Evolutionary conservation across 1,284 basidiomycete genomes (phyloP), one percentile per base, ranked within the genome.

Genomic region (Ganoderma meredithae): DNA sequence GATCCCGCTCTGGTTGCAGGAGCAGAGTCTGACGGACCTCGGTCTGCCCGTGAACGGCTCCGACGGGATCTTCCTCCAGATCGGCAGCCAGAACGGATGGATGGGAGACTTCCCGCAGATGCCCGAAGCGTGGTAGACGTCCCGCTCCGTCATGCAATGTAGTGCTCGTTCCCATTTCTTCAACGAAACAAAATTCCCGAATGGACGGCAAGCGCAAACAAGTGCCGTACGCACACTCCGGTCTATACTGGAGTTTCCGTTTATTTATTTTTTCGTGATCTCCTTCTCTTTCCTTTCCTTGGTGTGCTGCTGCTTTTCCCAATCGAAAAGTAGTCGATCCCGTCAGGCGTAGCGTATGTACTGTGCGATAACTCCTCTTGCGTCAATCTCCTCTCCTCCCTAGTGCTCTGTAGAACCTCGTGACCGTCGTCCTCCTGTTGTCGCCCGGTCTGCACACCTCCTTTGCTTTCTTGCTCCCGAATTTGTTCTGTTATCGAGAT

Each of bases 1-100:
- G 58, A 91, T 95, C 69, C 94, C 93, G 31, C 74, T 89, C 19
- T 95, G 93, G 93, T 81, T 95, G 68, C 93, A 92, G 77, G 93
- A 95, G 79, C 90, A 96, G 93, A 95, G 89, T 76, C 81, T 96
- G 71, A 90, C 91, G 25, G 95, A 97, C 79, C 88, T 97, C 7
- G 95, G 95, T 19, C 81, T 96, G 60, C 95, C 95, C n/a, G 85
- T 90, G 56, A 95, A 96, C 74, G 95, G 95, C 58, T 93, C 92
- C 6, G 95, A 97, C 74, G 94, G 92, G 8, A 91, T 96, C 64
- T 96, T 97, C 82, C 79, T 96, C 66, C 92, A 92, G 74, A 86
- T 93, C 82, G 83, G 84, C 55, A 88, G 86, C 66, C 78, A 84
- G 55, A 91, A 88, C 69, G 91, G 92, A 12, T 94, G 92, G 93